Percentiles rank a stretch among this genome's conserved stretches.
These are phyloP conservation scores for Nakazawaea pomicola DNA, from an alignment of 805 yeast genomes.

Conservation along the genomic window DNA sequence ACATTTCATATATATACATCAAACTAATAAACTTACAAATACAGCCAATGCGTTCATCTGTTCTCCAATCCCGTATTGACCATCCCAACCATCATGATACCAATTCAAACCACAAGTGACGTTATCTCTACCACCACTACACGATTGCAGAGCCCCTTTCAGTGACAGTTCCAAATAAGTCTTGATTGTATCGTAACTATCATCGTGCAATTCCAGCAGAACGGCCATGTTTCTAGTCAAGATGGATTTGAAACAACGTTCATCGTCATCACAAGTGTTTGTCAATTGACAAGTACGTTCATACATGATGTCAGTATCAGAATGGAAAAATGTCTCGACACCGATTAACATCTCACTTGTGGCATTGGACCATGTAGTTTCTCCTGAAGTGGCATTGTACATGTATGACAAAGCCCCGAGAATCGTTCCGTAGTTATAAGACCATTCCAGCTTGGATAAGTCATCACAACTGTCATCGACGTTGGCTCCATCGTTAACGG, in stretches of 20 bases:
- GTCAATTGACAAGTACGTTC: slow-evolving; percentile 57
- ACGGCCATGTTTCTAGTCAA: slow-evolving; percentile 59
- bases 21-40: slow-evolving; percentile 36
- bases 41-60: slow-evolving; percentile 71
- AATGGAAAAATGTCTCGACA: slow-evolving; percentile 38
- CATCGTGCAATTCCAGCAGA: slow-evolving; percentile 52
- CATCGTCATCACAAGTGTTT: slow-evolving; percentile 63
- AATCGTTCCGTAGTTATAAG: slow-evolving; percentile 65
- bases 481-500: slow-evolving; percentile 56
- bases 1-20: too few relatives aligned
- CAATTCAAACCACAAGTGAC: slow-evolving; percentile 75
- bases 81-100: slow-evolving; percentile 58
- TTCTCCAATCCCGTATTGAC: slow-evolving; percentile 69
- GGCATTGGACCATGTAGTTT: slow-evolving; percentile 43
- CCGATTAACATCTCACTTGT: slow-evolving; percentile 33
- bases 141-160: slow-evolving; percentile 61
- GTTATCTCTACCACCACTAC: slow-evolving; percentile 70
- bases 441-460: slow-evolving; percentile 53
- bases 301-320: slow-evolving; percentile 42
- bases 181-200: slow-evolving; percentile 34
- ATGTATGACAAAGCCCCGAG: slow-evolving; percentile 21
- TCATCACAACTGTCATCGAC: slow-evolving; percentile 42
- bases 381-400: slow-evolving; percentile 8
- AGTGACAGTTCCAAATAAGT: slow-evolving; percentile 43
- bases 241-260: slow-evolving; percentile 69